These are phyloP conservation scores for Scolecobasidium constrictum DNA, from an alignment of 2,329 filamentous ascomycete genomes.

Conservation along the genomic window DNA sequence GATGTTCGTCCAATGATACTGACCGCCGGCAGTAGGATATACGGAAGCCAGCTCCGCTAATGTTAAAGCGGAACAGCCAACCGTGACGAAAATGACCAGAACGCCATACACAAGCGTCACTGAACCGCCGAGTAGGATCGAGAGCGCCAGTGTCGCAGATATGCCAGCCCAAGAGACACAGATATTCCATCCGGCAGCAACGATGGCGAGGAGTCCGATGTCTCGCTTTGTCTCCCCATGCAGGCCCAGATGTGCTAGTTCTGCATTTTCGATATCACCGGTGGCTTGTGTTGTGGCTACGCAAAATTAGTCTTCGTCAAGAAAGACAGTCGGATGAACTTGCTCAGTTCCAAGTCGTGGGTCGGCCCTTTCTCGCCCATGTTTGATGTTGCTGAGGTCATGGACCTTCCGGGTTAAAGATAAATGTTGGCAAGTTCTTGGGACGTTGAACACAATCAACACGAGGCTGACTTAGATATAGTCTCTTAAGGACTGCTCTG, in stretches of 20 bases:
- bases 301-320: too few species aligned
- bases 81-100: conserved; percentile 51
- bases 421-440: too few species aligned
- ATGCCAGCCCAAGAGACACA: conserved; percentile 2
- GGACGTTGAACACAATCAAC: too few species aligned
- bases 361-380: too few species aligned
- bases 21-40: conserved; percentile 28
- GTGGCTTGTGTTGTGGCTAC: neutral
- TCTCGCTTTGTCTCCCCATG: neutral
- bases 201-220: neutral
- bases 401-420: too few species aligned
- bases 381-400: too few species aligned
- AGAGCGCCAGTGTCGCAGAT: neutral
- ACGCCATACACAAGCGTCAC: conserved; percentile 62
- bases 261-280: neutral
- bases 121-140: conserved; percentile 39
- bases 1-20: conserved; percentile 28
- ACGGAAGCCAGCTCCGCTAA: conserved; percentile 27
- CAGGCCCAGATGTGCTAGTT: neutral
- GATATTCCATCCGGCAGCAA: conserved; percentile 3
- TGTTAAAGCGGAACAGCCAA: conserved; percentile 23
- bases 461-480: too few species aligned
- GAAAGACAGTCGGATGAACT: too few species aligned
- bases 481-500: too few species aligned
- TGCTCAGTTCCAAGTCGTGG: too few species aligned